Base-by-base conservation (phyloP, 139 green algal genomes). In the Picochlorum costavermella region DNA sequence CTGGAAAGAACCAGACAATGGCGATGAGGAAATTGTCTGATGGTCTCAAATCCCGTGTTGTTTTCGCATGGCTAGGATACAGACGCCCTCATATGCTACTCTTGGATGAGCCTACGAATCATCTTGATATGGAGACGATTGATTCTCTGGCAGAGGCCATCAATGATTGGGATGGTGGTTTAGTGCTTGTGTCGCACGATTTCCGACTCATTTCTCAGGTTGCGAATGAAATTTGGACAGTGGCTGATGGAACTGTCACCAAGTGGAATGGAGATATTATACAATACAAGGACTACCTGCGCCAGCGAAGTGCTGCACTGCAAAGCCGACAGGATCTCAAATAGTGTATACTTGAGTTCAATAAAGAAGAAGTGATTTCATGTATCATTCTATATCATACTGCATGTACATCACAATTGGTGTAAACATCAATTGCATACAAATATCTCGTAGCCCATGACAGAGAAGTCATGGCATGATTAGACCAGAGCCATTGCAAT, bases 121-220 rank as follows among this genome's bases (percentile, higher is more conserved):
- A 97, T 68, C 69, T 96, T 65, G 92, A 97, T 75, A 92, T 98
- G 56, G 92, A 98, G 73, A 87, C 86, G 12, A 97, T 98, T 60
- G 92, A 98, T 75, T 88, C 83, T 14, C 76, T 98, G n/a, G 92
- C 92, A 2, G 64, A 77, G 13, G 92, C 90, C 11, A 91, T 98
- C 75, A 94, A 95, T 64, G 20, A 86, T 50, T 97, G 85, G 80
- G 84, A 97, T 68, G 92, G 92, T 46, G 88, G 90, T 56, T 56
- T 96, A 68, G 84, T 96, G 59, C 77, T 96, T 28, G 90, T 96
- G 28, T 83, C 63, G 17, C 90, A 96, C 65, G 90, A 96, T 80
- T 95, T 95, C 78, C 70, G 90, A 3, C 78, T 96, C 14, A 95
- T 95, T 64, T 71, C 77, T 36, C 80, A 87, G 71, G 85, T 92